Conservation (phyloP, 1,284 basidiomycete species). For the Ganoderma lingzhi region DNA sequence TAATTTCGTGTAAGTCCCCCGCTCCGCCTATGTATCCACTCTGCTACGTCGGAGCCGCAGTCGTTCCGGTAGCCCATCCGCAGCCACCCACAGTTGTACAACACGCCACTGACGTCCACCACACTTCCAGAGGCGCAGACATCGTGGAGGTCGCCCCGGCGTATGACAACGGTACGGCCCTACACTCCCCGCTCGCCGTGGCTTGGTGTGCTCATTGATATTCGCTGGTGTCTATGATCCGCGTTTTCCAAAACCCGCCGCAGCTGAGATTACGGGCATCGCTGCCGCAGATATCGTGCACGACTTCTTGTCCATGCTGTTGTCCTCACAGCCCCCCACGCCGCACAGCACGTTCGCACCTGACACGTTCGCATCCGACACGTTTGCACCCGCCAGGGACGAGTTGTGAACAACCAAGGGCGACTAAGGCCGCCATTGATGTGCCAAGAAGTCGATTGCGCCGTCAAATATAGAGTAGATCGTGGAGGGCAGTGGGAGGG, state of each 20-base stretch:
- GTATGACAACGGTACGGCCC: conserved; percentile 69
- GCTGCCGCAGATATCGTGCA: conserved; percentile 78
- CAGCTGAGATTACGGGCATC: conserved; percentile 76
- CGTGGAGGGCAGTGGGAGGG: not conserved
- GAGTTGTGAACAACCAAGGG: conserved; percentile 35
- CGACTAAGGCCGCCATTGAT: not conserved
- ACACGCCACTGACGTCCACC: conserved; percentile 6
- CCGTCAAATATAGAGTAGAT: not conserved
- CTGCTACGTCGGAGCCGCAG: not conserved
- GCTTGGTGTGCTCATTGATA: not conserved
- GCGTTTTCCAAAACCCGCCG: not conserved
- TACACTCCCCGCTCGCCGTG: conserved; percentile 5
- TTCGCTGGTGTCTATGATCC: conserved; percentile 1
- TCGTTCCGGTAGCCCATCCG: not conserved
- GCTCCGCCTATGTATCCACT: not conserved
- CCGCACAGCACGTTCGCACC: conserved; percentile 30
- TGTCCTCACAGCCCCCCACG: conserved; percentile 48
- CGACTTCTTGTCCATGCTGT: conserved; percentile 72
- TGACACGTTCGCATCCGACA: not conserved
- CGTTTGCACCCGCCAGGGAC: conserved; percentile 32
- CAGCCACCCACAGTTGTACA: conserved; percentile 1
- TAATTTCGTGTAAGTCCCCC: conserved; percentile 73
- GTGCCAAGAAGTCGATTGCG: too few species aligned
- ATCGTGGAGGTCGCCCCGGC: conserved; percentile 85
- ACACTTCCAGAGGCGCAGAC: conserved; percentile 67